Conservation (phyloP, 2,329 filamentous ascomycete species). For the Didymella glomerata region DNA sequence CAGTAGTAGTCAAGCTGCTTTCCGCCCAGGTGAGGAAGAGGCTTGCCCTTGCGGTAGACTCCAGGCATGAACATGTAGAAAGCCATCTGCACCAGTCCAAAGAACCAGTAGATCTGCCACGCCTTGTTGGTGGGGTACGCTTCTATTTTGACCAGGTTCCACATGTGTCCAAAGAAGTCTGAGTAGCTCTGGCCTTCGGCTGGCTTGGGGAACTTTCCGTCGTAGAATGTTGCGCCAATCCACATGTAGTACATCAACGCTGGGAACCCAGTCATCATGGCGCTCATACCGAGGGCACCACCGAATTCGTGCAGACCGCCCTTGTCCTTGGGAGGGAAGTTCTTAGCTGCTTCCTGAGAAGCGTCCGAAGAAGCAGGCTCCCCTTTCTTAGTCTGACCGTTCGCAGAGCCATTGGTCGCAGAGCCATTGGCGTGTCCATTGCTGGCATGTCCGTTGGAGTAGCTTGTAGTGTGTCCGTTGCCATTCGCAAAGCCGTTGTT, state of each 20-base stretch:
- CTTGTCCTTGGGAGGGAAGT: conserved; percentile 49
- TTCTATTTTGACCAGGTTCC: conserved; percentile 77
- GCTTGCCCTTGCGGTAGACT: conserved; percentile 86
- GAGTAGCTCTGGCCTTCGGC: conserved; percentile 69
- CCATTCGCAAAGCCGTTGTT: conserved; percentile 15
- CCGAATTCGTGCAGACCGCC: conserved; percentile 80
- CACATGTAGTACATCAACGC: conserved; percentile 99
- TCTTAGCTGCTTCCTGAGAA: conserved; percentile 46
- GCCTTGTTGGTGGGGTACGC: conserved; percentile 84
- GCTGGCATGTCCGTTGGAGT: conserved; percentile 47
- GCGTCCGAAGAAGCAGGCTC: not conserved
- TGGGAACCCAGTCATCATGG: conserved; percentile 95
- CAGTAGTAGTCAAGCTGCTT: conserved; percentile 95
- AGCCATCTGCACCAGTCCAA: conserved; percentile 83
- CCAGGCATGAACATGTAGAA: conserved; percentile 89
- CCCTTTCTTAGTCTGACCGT: conserved; percentile 43
- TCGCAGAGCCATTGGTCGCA: conserved; percentile 41
- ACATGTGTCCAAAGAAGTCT: conserved; percentile 78
- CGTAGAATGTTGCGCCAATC: conserved; percentile 92
- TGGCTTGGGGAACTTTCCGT: conserved; percentile 79
- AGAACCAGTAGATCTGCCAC: conserved; percentile 94
- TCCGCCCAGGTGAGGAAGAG: conserved; percentile 80
- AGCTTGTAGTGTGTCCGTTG: conserved; percentile 44
- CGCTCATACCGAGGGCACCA: conserved; percentile 77
- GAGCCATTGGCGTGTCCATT: conserved; percentile 40